phyloP scores from a whole-genome alignment of 768 basidiomycete species.

The Russula ochroleuca region DNA sequence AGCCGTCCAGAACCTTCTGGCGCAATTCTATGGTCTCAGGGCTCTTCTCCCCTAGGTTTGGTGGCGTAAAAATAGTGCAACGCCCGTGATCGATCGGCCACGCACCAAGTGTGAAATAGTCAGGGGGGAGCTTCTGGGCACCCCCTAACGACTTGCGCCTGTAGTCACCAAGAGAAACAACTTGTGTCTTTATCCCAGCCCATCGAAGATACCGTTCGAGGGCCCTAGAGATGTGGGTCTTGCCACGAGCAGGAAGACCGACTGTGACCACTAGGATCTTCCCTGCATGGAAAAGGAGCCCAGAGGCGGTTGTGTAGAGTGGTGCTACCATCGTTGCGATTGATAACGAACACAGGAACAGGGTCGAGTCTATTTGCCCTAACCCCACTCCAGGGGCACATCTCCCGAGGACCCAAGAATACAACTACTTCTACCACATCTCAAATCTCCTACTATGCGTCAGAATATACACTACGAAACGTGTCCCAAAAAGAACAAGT shows the following conservation, averaged over 20 bases:
- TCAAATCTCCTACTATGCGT: background rate
- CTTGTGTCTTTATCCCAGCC: conserved; percentile 95
- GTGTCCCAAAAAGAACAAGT: background rate
- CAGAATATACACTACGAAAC: conserved; percentile 5
- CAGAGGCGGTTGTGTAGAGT: conserved; percentile 87
- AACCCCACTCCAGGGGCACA: conserved; percentile 20
- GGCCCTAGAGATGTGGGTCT: conserved; percentile 94
- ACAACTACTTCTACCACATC: conserved; percentile 10
- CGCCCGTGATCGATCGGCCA: conserved; percentile 21
- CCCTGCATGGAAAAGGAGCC: conserved; percentile 85
- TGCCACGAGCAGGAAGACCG: conserved; percentile 90
- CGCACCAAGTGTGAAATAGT: conserved; percentile 85
- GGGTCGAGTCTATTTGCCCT: background rate
- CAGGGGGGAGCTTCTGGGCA: conserved; percentile 79
- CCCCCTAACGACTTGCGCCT: conserved; percentile 85
- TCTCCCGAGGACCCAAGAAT: too few species aligned
- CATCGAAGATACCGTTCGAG: conserved; percentile 96
- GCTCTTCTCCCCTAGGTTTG: conserved; percentile 60
- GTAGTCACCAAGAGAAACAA: conserved; percentile 94
- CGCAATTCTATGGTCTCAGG: conserved; percentile 76
- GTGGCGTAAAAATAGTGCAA: conserved; percentile 8
- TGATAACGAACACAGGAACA: background rate
- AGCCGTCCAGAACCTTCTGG: conserved; percentile 68
- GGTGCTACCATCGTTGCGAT: conserved; percentile 70
- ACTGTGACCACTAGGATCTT: conserved; percentile 92